A percentile compares a stretch with the other conserved stretches of the same genome.
Evolutionary conservation across 2,329 filamentous ascomycete genomes (phyloP).

Genomic region (Ophiognomonia clavigignenti-juglandacearum): DNA sequence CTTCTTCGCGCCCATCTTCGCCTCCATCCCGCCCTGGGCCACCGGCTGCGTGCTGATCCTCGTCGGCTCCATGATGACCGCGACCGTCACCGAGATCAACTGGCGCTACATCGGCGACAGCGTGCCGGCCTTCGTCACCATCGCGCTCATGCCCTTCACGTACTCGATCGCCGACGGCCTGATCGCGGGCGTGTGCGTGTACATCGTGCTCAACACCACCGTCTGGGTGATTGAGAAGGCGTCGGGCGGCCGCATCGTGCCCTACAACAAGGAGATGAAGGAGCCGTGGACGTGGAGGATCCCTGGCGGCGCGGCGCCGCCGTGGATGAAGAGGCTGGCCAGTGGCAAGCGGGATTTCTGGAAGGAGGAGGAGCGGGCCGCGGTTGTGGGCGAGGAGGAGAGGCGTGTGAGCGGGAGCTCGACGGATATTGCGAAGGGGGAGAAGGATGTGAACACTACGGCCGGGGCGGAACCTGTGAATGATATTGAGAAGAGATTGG

Average conservation of each 20-base stretch:
- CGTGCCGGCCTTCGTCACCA: conserved; percentile 77
- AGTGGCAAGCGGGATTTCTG: conserved; percentile 72
- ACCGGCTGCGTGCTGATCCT: conserved; percentile 74
- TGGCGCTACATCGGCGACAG: conserved; percentile 83
- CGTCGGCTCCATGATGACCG: conserved; percentile 83
- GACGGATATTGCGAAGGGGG: background rate
- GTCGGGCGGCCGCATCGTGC: conserved; percentile 65
- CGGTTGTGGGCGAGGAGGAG: conserved; percentile 4
- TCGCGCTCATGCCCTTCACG: conserved; percentile 83
- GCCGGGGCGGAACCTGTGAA: conserved; percentile 1
- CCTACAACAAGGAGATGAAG: conserved; percentile 69
- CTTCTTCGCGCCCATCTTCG: conserved; percentile 73
- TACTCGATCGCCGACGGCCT: conserved; percentile 86
- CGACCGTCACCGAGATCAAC: conserved; percentile 76
- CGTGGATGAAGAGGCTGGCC: conserved; percentile 59
- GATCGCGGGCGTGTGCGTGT: conserved; percentile 73
- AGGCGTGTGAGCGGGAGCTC: conserved; percentile 6
- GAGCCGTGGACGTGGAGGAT: conserved; percentile 78
- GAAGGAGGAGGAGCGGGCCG: conserved; percentile 35
- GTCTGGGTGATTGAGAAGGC: conserved; percentile 65
- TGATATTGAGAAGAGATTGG: background rate
- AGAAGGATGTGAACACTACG: conserved; percentile 8
- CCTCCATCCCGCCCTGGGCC: conserved; percentile 73
- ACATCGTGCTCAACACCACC: conserved; percentile 68
- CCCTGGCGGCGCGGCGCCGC: conserved; percentile 68